Evolutionary conservation across 768 basidiomycete genomes (phyloP).

Genomic region (Dacryopinax spathularia): DNA sequence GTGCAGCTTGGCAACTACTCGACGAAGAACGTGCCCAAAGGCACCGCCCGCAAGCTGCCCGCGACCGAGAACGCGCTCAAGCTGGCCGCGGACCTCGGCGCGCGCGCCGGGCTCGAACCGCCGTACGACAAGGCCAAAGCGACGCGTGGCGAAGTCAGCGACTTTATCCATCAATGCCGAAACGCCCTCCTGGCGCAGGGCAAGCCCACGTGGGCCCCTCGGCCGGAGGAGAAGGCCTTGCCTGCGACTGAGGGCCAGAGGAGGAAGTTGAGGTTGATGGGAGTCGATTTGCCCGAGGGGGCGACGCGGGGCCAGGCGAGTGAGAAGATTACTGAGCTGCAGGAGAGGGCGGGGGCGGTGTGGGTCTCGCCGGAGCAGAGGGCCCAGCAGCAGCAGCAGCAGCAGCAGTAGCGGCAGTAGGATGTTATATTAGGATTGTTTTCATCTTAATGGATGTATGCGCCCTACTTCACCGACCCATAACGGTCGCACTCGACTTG

Average conservation of each 20-base stretch:
- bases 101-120: neutral
- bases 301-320: neutral
- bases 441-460: no score
- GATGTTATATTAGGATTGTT: neutral
- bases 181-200: neutral
- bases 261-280: neutral
- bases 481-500: no score
- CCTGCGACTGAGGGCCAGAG: neutral
- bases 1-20: neutral
- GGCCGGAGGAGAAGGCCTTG: neutral
- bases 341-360: neutral
- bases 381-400: neutral
- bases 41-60: neutral
- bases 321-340: neutral
- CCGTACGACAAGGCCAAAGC: neutral
- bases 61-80: neutral
- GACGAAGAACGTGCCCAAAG: no score
- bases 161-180: neutral
- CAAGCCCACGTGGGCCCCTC: neutral
- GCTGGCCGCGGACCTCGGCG: neutral
- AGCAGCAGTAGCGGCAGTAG: neutral
- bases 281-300: neutral
- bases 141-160: neutral
- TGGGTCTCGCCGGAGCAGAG: neutral
- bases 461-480: no score